Base-by-base conservation (phyloP, 768 basidiomycete species). In the Tylopilus subfusipes region DNA sequence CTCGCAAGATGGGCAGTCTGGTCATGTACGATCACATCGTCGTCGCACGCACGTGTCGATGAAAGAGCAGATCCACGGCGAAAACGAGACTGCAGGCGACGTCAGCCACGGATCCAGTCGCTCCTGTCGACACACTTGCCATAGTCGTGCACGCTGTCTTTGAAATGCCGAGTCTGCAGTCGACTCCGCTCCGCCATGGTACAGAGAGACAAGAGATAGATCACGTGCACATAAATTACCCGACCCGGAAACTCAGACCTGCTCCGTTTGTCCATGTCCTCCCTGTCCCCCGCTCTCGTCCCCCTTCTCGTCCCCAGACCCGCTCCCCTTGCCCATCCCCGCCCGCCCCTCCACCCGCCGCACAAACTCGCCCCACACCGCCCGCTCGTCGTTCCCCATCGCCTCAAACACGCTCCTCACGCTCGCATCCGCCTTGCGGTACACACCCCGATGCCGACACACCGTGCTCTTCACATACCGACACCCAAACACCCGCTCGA, bases 391-490 rank as follows among this genome's bases (percentile, higher is more conserved):
- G 54, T 67, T 50, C 64, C 83, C 82, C 80, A 80, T 71, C 24
- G 71, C 68, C 67, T 82, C 81, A 57, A 81, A 87, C 64, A 78
- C 68, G 45, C 73, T 74, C 24, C 79, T 72, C 50, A 85, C 59
- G 8, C 63, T 66, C 42, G 69, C 67, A 29, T 76, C 76, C 3
- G 86, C 84, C 56, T 80, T 78, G 52, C 80, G 74, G 79, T 86
- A 87, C 40, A 85, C 79, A 0, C 81, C 82, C n/a, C 84, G 77
- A 60, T 86, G 85, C 13, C 85, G 78, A 65, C 85, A 86, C 16
- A 88, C 82, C 0, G 86, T 88, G 62, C 82, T 83, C 69, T 88
- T 88, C 31, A 88, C 84, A 63, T 88, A 88, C 29, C 84, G 76
- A 59, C 79, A 82, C 31, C 83, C 82, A 67, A 88, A 88, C 36